A percentile compares a stretch with the other conserved stretches of the same genome.
These are phyloP conservation scores for Linum trigynum DNA, from an alignment of 345 rosid species.

Conservation along the genomic window DNA sequence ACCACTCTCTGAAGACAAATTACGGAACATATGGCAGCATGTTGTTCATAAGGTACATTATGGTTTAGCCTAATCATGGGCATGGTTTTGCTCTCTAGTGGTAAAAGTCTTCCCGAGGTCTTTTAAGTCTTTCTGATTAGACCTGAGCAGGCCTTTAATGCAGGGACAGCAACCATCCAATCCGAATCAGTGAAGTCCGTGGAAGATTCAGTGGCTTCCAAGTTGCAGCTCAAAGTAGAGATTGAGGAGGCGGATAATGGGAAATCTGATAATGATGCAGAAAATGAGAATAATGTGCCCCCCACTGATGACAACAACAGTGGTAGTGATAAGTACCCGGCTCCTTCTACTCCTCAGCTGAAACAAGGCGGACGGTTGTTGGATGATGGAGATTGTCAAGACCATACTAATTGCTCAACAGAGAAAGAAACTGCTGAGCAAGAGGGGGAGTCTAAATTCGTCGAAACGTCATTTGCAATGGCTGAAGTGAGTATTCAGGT, in stretches of 20 bases:
- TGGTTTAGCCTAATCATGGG: not conserved
- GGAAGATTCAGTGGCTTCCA: conserved; percentile 57
- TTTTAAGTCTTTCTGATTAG: not conserved
- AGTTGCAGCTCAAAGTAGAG: conserved; percentile 40
- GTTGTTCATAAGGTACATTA: conserved; percentile 77
- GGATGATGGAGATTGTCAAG: conserved; percentile 67
- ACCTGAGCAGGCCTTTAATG: conserved; percentile 65
- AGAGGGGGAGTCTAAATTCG: conserved; percentile 77
- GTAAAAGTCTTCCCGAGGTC: conserved; percentile 15
- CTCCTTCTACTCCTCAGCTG: conserved; percentile 80
- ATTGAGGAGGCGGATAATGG: conserved; percentile 22
- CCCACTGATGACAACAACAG: conserved; percentile 19
- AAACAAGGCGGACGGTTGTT: conserved; percentile 43
- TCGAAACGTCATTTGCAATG: conserved; percentile 59
- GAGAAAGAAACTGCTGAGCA: conserved; percentile 52
- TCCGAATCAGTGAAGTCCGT: conserved; percentile 58
- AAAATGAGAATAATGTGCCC: conserved; percentile 21
- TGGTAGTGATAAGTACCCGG: conserved; percentile 49
- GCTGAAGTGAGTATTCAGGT: conserved; percentile 25
- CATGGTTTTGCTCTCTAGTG: not conserved
- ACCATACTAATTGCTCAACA: conserved; percentile 39
- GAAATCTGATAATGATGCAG: conserved; percentile 15
- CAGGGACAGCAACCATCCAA: conserved; percentile 29
- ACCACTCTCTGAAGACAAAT: conserved; percentile 73
- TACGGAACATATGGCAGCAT: conserved; percentile 93